Base-by-base conservation (phyloP, 352 stramenopile genomes). In the Phytopythium cucurbitacearum region DNA sequence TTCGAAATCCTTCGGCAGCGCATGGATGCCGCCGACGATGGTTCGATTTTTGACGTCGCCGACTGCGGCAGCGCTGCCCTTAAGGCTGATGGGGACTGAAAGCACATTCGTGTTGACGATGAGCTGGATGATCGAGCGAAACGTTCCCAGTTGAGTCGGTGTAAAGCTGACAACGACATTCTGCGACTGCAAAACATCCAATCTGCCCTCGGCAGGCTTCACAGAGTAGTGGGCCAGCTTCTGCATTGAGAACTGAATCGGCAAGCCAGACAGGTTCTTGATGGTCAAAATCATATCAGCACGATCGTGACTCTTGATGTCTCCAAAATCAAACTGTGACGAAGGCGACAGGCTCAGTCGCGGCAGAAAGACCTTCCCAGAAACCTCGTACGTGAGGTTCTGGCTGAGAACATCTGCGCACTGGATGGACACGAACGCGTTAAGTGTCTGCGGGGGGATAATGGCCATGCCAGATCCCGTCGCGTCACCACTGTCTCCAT, bases 81-180 rank as follows among this genome's bases (percentile, higher is more conserved):
- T 48, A 0, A 97, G 70, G 5, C 71, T 61, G 0, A 98, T 67
- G 0, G 71, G 69, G 3, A 95, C 61, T 10, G 54, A 16, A 0
- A 90, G 48, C 0, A 89, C 67, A 0, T 68, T 56, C 12, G 60
- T 57, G 45, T 91, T 86, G 21, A 93, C 60, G 0, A 58, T 33
- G 11, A 93, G 51, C 5, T 69, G 32, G 21, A 93, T 54, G 15
- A 53, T 50, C 10, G 34, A 76, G 48, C 67, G 56, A 41, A 96
- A 96, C 5, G 67, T 65, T 7, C 93, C 93, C 0, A 98, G 66
- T 35, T 97, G 89, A 2, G 70, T 80, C 5, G 93, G 93, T 0
- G 79, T 64, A 48, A 97, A 98, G 48, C 85, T 96, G 28, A 96
- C 71, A 2, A 97, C 65, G 33, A 97, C 61, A n/a, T 67, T 96